Evolutionary conservation across 2,329 filamentous ascomycete genomes (phyloP), one percentile per base, ranked within the genome.

Genomic region (Ceratocystis cacaofunesta): DNA sequence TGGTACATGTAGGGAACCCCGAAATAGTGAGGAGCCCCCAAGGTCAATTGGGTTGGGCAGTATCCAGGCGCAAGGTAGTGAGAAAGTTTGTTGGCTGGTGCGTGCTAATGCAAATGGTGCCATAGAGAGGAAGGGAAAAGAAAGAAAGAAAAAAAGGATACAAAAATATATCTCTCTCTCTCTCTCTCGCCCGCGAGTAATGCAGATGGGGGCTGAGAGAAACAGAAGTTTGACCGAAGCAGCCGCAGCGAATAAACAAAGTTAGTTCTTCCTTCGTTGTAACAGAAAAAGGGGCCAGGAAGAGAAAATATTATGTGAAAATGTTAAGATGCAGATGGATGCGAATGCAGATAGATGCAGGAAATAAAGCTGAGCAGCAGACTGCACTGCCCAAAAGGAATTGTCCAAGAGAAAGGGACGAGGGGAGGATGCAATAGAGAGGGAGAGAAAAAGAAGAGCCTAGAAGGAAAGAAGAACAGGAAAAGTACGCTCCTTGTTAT

Each of bases 301-400:
- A 15, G 5, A 36, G 17, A n/a, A n/a, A 36, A 32, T 58, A 36
- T 32, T 58, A 5, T 8, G 30, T 55, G 19, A 19, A 55, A 25
- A 30, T 55, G 50, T 25, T 19, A 22, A 55, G n/a, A 32, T 36
- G 55, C 55, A 17, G 32, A 25, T 50, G 46, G 6, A 50, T n/a
- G 22, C 22, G 46, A 7, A 50, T n/a, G 22, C 46, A 22, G 48
- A 41, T 41, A 52, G 48, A 52, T 52, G 48, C 46, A 48, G 19
- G 15, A 48, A n/a, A 22, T 17, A 48, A 48, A 58, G 28, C 55
- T 32, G 28, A 32, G 55, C 15, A 58, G 55, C 55, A n/a, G 7
- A 36, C 28, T n/a, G 28, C 55, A 58, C 55, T n/a, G 28, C 55
- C 55, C 55, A 58, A 30, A 58, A 58, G 55, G 10, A 58, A 58